Base-by-base conservation (phyloP, 108 stramenopile species). In the Bacterosira constricta region DNA sequence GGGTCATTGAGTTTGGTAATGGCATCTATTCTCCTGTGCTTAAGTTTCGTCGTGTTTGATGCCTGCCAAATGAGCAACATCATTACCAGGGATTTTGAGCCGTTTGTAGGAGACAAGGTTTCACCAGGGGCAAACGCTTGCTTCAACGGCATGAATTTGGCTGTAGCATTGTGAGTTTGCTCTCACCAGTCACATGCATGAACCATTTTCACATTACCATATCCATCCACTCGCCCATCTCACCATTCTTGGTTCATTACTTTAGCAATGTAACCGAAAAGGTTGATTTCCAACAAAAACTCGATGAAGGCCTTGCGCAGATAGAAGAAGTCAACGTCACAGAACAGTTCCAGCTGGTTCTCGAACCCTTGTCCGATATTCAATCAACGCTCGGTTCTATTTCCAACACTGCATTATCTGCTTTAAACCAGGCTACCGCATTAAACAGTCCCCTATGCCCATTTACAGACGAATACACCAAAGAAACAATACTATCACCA, bases 71-170 rank as follows among this genome's bases (percentile, higher is more conserved):
- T 65, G 6, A 23, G 39, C 15, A 35, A 44, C 21, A 49, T 83
- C 12, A 32, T 80, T 11, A 73, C 52, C 1, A 26, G 53, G 26
- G 82, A 78, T 42, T 73, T 83, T 60, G 82, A 83, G 56, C 82
- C 82, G 5, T 63, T 71, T 37, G 65, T 83, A n/a, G 82, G 82
- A 4, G 82, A 83, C 20, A 50, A 47, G 20, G 45, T 78, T 37
- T 73, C 82, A 6, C 66, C 73, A 0, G 82, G 69, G 17, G 71
- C 68, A 5, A 83, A 80, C 49, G 79, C 78, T 0, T 32, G 41
- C 12, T 83, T 83, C 45, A 76, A 80, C 49, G 74, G 70, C 44
- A 80, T 60, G 25, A 83, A 80, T 52, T 70, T 83, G 13, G 79
- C 73, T 3, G 74, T 45, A 41, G 75, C 78, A 12, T 74, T 75